Conservation (phyloP, 2,329 filamentous ascomycete genomes). For the Fusarium sp. region DNA sequence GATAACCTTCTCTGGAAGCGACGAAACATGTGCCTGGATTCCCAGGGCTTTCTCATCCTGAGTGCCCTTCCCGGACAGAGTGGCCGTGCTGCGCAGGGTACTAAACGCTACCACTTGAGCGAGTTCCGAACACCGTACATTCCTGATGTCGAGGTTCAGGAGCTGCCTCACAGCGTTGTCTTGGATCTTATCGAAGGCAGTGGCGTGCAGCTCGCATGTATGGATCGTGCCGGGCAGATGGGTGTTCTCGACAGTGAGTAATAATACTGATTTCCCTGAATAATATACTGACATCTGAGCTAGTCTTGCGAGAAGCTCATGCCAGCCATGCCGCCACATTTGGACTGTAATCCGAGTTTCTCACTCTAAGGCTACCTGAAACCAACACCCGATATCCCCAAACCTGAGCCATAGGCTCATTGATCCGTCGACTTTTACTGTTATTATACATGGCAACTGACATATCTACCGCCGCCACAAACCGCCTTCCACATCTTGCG, state of each 20-base stretch:
- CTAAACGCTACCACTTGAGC: conserved; percentile 87
- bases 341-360: conserved; percentile 47
- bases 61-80: conserved; percentile 72
- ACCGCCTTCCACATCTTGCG: conserved; percentile 29
- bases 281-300: conserved; percentile 19
- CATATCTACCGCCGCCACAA: conserved; percentile 11
- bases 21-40: conserved; percentile 88
- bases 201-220: conserved; percentile 75
- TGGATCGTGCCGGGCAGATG: conserved; percentile 71
- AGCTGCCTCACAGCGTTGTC: conserved; percentile 87
- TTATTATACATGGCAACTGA: conserved; percentile 34
- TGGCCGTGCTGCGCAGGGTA: conserved; percentile 61
- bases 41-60: conserved; percentile 85
- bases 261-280: neutral
- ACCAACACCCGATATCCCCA: conserved; percentile 7
- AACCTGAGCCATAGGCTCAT: conserved; percentile 16
- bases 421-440: conserved; percentile 16
- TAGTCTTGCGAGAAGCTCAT: conserved; percentile 58
- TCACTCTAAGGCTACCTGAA: conserved; percentile 4
- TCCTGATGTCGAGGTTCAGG: conserved; percentile 92
- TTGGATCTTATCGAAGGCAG: conserved; percentile 74
- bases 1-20: conserved; percentile 98
- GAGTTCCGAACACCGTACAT: conserved; percentile 86
- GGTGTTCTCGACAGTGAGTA: conserved; percentile 69
- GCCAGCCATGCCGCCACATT: conserved; percentile 53